Percentiles rank a stretch among this genome's conserved stretches.
These are phyloP conservation scores for Pinguiococcus pyrenoidosus DNA, from an alignment of 108 stramenopile species.

Conservation along the genomic window DNA sequence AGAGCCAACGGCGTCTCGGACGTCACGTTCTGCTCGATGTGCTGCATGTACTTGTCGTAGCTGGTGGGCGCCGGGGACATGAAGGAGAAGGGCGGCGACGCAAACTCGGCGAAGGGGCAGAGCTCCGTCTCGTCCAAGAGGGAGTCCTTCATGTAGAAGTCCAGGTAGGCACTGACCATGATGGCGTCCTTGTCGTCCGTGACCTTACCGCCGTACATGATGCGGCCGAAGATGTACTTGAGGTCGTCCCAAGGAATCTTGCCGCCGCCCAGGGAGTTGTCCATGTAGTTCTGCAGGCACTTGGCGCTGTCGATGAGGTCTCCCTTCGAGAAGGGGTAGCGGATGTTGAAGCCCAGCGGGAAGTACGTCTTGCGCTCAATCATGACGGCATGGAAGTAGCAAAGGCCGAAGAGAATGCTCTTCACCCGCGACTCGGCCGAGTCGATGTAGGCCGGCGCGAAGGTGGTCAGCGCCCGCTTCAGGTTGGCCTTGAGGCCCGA, in stretches of 20 bases:
- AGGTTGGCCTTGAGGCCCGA: conserved; percentile 30
- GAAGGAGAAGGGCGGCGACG: neutral
- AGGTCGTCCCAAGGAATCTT: conserved; percentile 36
- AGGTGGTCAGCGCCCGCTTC: conserved; percentile 19
- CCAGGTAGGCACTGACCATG: conserved; percentile 15
- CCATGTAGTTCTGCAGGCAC: conserved; percentile 28
- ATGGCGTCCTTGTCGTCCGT: conserved; percentile 29
- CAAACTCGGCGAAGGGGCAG: conserved; percentile 1
- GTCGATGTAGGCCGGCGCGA: conserved; percentile 12
- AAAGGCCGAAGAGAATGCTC: conserved; percentile 28
- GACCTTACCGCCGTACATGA: conserved; percentile 45
- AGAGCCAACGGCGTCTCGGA: conserved; percentile 18
- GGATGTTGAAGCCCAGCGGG: conserved; percentile 16
- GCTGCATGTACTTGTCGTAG: conserved; percentile 7
- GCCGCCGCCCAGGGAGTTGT: neutral
- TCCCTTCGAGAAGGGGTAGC: conserved; percentile 27
- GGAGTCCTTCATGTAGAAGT: conserved; percentile 19
- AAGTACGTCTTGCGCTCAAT: conserved; percentile 28
- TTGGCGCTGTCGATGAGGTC: conserved; percentile 24
- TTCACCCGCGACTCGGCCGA: conserved; percentile 7
- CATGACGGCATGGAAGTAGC: conserved; percentile 37
- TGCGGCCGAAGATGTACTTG: conserved; percentile 37
- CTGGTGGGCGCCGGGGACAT: neutral
- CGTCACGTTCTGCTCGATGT: conserved; percentile 8
- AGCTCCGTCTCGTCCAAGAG: conserved; percentile 23